Conservation (phyloP, 768 basidiomycete genomes). For the Hortiboletus flavorubellus region DNA sequence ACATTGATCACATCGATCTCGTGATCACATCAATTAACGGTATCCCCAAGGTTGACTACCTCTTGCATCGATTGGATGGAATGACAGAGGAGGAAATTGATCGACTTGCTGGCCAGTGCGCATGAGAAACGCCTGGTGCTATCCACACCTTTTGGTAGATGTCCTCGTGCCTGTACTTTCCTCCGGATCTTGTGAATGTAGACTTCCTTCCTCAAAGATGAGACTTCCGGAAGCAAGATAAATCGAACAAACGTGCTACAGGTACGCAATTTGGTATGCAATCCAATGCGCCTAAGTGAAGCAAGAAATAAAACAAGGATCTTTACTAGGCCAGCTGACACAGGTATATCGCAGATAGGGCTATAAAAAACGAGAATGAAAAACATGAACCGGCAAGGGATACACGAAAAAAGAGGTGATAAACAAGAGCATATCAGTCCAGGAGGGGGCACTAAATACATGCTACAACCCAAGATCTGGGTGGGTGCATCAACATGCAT, state of each 20-base stretch:
- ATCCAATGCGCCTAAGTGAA: slow-evolving; percentile 18
- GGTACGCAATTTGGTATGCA: slow-evolving; percentile 19
- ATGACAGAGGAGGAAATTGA: slow-evolving; percentile 80
- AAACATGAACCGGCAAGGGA: slow-evolving; percentile 6
- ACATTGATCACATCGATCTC: slow-evolving; percentile 21
- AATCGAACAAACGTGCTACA: slow-evolving; percentile 24
- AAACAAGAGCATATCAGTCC: slow-evolving; percentile 22
- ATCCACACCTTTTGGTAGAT: neutral
- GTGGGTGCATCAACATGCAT: slow-evolving; percentile 21
- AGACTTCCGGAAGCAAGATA: slow-evolving; percentile 18
- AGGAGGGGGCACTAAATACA: slow-evolving; percentile 23
- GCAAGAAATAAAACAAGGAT: slow-evolving; percentile 23
- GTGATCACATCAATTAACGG: neutral
- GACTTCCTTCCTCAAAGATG: neutral
- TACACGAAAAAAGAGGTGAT: slow-evolving; percentile 11
- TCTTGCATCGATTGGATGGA: slow-evolving; percentile 86
- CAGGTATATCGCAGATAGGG: slow-evolving; percentile 19
- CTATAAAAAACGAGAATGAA: slow-evolving; percentile 5
- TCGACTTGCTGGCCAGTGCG: slow-evolving; percentile 36
- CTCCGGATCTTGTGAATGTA: slow-evolving; percentile 5
- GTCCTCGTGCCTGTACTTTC: slow-evolving; percentile 4
- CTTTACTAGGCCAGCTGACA: slow-evolving; percentile 13
- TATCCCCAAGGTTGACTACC: slow-evolving; percentile 79
- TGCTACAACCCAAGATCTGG: slow-evolving; percentile 47
- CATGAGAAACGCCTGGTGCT: slow-evolving; percentile 8